Conservation (phyloP, 805 yeast species). For the Wickerhamomyces silvicola region DNA sequence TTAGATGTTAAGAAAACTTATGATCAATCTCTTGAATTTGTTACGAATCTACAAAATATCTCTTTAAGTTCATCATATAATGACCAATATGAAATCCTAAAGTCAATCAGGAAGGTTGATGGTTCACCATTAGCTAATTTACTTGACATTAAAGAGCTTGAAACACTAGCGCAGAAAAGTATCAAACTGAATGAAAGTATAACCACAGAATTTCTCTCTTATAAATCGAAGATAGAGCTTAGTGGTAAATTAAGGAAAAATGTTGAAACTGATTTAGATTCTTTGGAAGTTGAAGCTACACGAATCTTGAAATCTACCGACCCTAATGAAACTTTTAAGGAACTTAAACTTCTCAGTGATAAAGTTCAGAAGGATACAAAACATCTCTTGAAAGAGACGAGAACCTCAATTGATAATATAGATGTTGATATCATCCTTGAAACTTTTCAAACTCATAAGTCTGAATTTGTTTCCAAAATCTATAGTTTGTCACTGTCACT, state of each 20-base stretch:
- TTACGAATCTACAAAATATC: constrained; percentile 33
- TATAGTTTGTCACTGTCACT: constrained; percentile 27
- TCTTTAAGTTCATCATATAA: constrained; percentile 27
- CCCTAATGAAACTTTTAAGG: constrained; percentile 12
- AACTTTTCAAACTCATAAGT: constrained; percentile 18
- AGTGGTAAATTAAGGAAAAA: constrained; percentile 30
- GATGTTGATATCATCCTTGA: constrained; percentile 18
- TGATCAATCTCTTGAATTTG: constrained; percentile 30
- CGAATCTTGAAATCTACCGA: constrained; percentile 18
- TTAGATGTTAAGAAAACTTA: constrained; percentile 43
- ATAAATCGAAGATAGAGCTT: constrained; percentile 29
- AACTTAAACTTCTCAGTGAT: constrained; percentile 13
- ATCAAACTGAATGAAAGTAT: constrained; percentile 13
- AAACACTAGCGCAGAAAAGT: constrained; percentile 20
- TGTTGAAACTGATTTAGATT: constrained; percentile 37
- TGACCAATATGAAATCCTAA: constrained; percentile 7
- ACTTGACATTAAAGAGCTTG: constrained; percentile 21
- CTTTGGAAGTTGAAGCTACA: constrained; percentile 33
- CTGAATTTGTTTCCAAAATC: constrained; percentile 26
- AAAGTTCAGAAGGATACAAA: constrained; percentile 19
- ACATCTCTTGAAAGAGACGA: constrained; percentile 10
- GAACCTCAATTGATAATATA: constrained; percentile 11
- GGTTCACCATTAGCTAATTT: constrained; percentile 8
- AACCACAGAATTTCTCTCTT: constrained; percentile 17
- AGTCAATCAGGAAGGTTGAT: constrained; percentile 6